Evolutionary conservation across 192 early-diverging fungal species (phyloP).

Genomic region (Pilobolus umbonatus): DNA sequence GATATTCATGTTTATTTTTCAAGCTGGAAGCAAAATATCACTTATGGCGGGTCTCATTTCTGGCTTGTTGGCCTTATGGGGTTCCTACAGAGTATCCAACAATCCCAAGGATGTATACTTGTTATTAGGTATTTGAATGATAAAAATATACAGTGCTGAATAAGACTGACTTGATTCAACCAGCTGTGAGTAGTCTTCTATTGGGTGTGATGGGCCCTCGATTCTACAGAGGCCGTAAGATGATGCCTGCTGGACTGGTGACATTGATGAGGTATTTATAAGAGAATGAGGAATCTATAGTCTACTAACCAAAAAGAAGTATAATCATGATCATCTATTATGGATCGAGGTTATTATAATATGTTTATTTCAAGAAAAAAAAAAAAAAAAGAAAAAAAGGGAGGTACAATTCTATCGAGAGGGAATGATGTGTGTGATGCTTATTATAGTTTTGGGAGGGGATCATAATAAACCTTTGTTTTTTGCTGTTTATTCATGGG

Average conservation of each 20-base stretch:
- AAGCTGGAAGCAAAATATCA: constrained; percentile 25
- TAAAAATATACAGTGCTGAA: too few species aligned
- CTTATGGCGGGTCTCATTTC: constrained; percentile 30
- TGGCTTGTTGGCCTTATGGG: constrained; percentile 22
- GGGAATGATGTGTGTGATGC: too few species aligned
- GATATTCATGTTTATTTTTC: constrained; percentile 6
- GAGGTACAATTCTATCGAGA: too few species aligned
- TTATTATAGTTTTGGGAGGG: too few species aligned
- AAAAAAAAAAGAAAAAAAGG: too few species aligned
- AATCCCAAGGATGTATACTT: constrained; percentile 25
- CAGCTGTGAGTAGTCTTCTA: constrained; percentile 25
- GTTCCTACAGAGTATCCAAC: constrained; percentile 26
- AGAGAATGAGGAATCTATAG: neutral
- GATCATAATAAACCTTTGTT: neutral
- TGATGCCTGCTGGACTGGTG: constrained; percentile 44
- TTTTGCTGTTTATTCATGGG: neutral
- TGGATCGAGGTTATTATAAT: neutral
- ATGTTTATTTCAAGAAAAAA: too few species aligned
- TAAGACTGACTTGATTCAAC: neutral
- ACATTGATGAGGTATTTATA: constrained; percentile 32
- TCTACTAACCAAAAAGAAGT: neutral
- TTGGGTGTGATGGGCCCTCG: constrained; percentile 37
- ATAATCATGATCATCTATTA: constrained; percentile 11
- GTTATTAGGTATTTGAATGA: constrained; percentile 27
- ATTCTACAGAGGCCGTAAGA: constrained; percentile 35